A percentile compares a stretch with the other conserved stretches of the same genome.
Conservation (phyloP, 2,329 filamentous ascomycete genomes). For the Didymella glomerata region DNA sequence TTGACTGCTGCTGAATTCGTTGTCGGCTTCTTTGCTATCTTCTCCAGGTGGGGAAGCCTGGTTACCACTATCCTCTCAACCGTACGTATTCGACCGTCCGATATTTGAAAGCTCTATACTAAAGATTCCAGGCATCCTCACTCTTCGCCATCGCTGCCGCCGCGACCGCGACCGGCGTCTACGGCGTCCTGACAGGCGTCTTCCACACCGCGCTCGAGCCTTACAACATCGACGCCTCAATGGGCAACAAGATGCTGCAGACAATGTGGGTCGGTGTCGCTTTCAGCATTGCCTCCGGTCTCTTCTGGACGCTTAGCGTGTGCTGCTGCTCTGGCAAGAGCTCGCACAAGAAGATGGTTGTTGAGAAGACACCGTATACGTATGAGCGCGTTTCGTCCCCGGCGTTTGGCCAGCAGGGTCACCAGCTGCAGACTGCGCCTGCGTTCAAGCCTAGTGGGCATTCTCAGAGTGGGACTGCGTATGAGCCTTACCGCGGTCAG, state of each 20-base stretch:
- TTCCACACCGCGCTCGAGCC: constrained; percentile 72
- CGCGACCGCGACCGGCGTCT: constrained; percentile 76
- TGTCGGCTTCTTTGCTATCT: constrained; percentile 82
- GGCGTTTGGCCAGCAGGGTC: constrained; percentile 49
- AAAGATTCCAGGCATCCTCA: constrained; percentile 55
- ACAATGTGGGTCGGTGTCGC: constrained; percentile 81
- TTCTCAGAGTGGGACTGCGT: constrained; percentile 44
- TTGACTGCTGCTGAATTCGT: constrained; percentile 76
- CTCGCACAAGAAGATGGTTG: constrained; percentile 56
- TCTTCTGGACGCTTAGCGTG: constrained; percentile 92
- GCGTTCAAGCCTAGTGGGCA: constrained; percentile 31
- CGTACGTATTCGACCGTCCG: constrained; percentile 49
- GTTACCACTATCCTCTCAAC: constrained; percentile 79
- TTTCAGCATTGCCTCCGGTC: constrained; percentile 75
- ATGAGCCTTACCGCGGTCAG: constrained; percentile 51
- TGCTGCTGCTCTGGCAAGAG: constrained; percentile 86
- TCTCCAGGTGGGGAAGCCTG: constrained; percentile 82
- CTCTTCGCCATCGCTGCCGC: constrained; percentile 72
- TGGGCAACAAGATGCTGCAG: constrained; percentile 75
- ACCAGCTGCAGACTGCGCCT: constrained; percentile 26
- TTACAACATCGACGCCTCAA: constrained; percentile 72
- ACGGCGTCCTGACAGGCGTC: constrained; percentile 72
- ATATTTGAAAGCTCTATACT: constrained; percentile 41
- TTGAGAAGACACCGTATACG: constrained; percentile 68
- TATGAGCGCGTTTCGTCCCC: constrained; percentile 64